Percentiles rank a stretch among this genome's conserved stretches.
These are phyloP conservation scores for Calvatia gigantea DNA, from an alignment of 768 basidiomycete species.

Conservation along the genomic window DNA sequence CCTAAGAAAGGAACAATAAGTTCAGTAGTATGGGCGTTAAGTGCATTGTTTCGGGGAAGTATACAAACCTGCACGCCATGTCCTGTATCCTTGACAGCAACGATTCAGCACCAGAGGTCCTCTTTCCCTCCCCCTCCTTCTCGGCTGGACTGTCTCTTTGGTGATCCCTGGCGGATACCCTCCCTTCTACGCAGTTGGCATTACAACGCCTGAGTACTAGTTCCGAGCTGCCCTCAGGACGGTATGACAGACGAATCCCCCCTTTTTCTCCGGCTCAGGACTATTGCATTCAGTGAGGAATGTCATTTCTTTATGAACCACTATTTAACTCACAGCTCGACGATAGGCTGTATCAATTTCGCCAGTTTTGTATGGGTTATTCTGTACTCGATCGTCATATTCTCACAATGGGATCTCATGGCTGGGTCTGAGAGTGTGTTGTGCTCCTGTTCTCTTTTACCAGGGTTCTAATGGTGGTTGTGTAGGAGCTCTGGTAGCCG, in stretches of 20 bases:
- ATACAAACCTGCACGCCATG: background rate
- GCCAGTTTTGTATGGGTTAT: conserved; percentile 26
- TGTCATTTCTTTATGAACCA: background rate
- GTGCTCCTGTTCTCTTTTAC: background rate
- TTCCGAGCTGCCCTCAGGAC: background rate
- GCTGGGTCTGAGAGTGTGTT: conserved; percentile 24
- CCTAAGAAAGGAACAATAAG: conserved; percentile 11
- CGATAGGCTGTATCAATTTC: conserved; percentile 20
- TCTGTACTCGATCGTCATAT: conserved; percentile 23
- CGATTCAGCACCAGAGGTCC: background rate
- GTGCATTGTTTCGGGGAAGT: conserved; percentile 1
- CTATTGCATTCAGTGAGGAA: conserved; percentile 13
- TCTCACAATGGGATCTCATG: conserved; percentile 24
- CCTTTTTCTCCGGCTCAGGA: conserved; percentile 14
- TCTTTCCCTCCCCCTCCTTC: background rate
- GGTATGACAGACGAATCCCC: conserved; percentile 8
- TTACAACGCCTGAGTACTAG: background rate
- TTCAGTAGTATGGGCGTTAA: background rate
- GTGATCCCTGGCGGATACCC: conserved; percentile 5
- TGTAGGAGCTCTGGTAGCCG: conserved; percentile 23
- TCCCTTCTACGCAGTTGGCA: background rate
- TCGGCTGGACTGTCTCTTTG: background rate
- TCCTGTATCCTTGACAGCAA: background rate
- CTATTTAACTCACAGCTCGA: background rate
- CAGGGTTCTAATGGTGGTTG: background rate